A percentile compares a stretch with the other conserved stretches of the same genome.
Evolutionary conservation across 169 alveolate species (phyloP).

Genomic region (Plasmodium relictum): DNA sequence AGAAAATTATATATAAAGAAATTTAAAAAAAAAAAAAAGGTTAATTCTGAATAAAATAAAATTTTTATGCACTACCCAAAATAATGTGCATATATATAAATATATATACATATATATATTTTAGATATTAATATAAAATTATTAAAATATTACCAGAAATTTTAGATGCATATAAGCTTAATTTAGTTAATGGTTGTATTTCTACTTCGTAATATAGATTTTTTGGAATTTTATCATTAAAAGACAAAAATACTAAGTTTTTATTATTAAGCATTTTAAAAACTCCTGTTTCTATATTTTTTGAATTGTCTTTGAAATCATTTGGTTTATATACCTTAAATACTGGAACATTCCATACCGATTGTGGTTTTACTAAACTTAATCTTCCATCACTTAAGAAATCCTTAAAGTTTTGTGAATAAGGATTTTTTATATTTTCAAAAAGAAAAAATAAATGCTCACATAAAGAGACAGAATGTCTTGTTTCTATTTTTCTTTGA

Average conservation of each 20-base stretch:
- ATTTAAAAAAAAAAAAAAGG: not conserved
- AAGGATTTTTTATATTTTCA: slow-evolving; percentile 14
- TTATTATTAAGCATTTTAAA: slow-evolving; percentile 17
- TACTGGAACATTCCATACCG: slow-evolving; percentile 26
- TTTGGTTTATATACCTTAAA: slow-evolving; percentile 29
- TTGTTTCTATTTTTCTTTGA: not conserved
- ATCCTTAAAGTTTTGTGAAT: slow-evolving; percentile 18
- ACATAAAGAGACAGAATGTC: slow-evolving; percentile 18
- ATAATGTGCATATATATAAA: not conserved
- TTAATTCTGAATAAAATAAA: too few species aligned
- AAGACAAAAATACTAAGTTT: slow-evolving; percentile 42
- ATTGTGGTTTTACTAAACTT: slow-evolving; percentile 25
- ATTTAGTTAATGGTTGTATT: not conserved
- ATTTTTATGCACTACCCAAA: too few species aligned
- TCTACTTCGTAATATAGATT: slow-evolving; percentile 25
- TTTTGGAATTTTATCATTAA: slow-evolving; percentile 23
- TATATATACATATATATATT: slow-evolving; percentile 9
- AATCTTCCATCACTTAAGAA: slow-evolving; percentile 4
- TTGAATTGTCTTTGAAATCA: not conserved
- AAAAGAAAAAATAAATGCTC: slow-evolving; percentile 42
- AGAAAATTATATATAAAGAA: not conserved
- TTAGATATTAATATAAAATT: not conserved
- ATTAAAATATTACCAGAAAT: slow-evolving; percentile 24
- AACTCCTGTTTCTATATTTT: not conserved
- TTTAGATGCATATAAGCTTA: slow-evolving; percentile 21